Evolutionary conservation across 2,329 filamentous ascomycete genomes (phyloP).

Genomic region (Alternaria brassicicola): DNA sequence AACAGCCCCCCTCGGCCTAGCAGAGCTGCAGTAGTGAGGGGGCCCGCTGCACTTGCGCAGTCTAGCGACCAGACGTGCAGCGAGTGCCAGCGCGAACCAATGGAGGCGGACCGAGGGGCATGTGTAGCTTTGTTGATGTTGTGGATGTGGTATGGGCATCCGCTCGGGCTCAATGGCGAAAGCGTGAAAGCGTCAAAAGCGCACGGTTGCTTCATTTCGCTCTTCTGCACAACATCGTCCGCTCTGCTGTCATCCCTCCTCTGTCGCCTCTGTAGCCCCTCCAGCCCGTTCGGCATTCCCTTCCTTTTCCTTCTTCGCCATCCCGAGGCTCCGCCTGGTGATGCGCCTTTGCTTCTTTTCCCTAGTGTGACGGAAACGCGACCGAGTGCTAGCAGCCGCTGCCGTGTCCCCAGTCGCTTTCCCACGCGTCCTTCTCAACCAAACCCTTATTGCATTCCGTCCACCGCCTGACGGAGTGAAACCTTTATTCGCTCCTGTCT

Average conservation of each 20-base stretch:
- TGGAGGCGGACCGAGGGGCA: not conserved
- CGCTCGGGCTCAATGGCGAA: conserved; percentile 7
- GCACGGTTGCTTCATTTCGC: conserved; percentile 19
- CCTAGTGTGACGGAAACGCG: conserved; percentile 37
- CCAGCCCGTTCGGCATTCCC: conserved; percentile 34
- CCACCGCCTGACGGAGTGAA: conserved; percentile 26
- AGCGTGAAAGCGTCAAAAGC: conserved; percentile 13
- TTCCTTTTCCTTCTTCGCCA: conserved; percentile 34
- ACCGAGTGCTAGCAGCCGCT: conserved; percentile 32
- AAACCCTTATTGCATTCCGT: conserved; percentile 27
- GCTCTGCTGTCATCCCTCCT: conserved; percentile 26
- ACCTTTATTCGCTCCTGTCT: conserved; percentile 19
- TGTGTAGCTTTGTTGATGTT: conserved; percentile 25
- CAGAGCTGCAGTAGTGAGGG: conserved; percentile 16
- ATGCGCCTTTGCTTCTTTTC: conserved; percentile 34
- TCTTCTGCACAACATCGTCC: conserved; percentile 39
- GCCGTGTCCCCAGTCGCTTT: conserved; percentile 24
- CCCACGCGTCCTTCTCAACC: conserved; percentile 33
- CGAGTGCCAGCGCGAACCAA: conserved; percentile 17
- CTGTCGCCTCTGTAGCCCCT: conserved; percentile 25
- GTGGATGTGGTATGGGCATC: conserved; percentile 6
- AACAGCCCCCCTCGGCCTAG: conserved; percentile 21
- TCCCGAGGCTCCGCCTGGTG: conserved; percentile 40
- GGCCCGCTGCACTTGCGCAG: conserved; percentile 26
- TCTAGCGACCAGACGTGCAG: conserved; percentile 18